A percentile compares a stretch with the other conserved stretches of the same genome.
Evolutionary conservation across 2,329 filamentous ascomycete species (phyloP).

Genomic region (Emmonsiellopsis sp.): DNA sequence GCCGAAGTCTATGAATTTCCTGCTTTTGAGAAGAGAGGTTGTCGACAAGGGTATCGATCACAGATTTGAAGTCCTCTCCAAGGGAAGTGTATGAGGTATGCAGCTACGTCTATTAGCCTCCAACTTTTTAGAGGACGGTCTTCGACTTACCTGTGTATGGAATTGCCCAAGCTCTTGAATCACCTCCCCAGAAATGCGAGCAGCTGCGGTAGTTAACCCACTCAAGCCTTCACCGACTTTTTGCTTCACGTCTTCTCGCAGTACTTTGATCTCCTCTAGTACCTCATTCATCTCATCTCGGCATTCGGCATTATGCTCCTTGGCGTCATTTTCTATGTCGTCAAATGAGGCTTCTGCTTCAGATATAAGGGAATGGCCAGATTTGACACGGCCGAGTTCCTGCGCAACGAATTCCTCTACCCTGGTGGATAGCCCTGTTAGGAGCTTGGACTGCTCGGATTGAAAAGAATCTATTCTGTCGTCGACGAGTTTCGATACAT

Average conservation of each 20-base stretch:
- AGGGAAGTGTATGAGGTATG: conserved; percentile 76
- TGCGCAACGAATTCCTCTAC: conserved; percentile 69
- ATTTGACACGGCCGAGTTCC: conserved; percentile 62
- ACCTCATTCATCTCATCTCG: conserved; percentile 85
- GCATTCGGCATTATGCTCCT: conserved; percentile 42
- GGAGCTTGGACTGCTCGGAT: conserved; percentile 60
- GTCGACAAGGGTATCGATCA: conserved; percentile 72
- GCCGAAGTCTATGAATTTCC: conserved; percentile 64
- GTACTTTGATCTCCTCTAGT: conserved; percentile 81
- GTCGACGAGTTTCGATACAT: conserved; percentile 71
- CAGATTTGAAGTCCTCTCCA: conserved; percentile 73
- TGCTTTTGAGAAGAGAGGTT: conserved; percentile 67
- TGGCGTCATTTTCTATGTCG: conserved; percentile 58
- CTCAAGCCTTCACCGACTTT: conserved; percentile 78
- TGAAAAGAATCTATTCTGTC: conserved; percentile 64
- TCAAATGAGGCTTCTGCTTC: conserved; percentile 61
- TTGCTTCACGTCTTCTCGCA: conserved; percentile 79
- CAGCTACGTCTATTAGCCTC: conserved; percentile 43
- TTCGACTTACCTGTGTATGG: conserved; percentile 52
- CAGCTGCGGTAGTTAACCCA: conserved; percentile 72
- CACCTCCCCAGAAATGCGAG: conserved; percentile 82
- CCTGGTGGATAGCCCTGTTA: conserved; percentile 57
- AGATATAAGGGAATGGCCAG: conserved; percentile 62
- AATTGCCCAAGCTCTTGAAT: conserved; percentile 78
- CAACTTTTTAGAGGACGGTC: neutral